Base-by-base conservation (phyloP, 768 basidiomycete species). In the Xerocomellus dryophilus region DNA sequence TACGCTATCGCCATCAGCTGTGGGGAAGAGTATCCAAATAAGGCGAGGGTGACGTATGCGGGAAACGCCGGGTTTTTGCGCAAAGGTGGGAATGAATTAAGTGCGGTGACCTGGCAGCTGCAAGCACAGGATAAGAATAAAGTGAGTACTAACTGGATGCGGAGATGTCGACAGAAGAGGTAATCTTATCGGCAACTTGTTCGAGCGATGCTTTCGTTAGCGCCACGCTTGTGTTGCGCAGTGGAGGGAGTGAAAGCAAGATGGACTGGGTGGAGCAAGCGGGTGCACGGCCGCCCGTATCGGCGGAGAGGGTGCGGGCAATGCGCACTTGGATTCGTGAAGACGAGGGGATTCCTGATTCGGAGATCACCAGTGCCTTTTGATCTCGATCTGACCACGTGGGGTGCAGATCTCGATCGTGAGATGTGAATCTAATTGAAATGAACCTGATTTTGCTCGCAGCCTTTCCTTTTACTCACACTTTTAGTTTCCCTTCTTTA, bases 401-500 rank as follows among this genome's bases (percentile, higher is more conserved):
- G 66, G 66, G 11, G 36, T 42, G 50, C 0, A 57, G 66, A 67
- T 67, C 66, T 68, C 66, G 66, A 67, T 67, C 66, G 57, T 66
- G 59, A 62, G 66, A 67, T 68, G 64, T 51, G 67, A 62, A 69
- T 68, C 65, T 64, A 59, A 67, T 67, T 65, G 63, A 67, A 69
- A 68, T 69, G 67, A 65, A 58, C 60, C 65, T 69, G 66, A 68
- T 57, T 67, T 65, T 63, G 63, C 60, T 38, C 52, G 54, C 47
- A 52, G 27, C 49, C 56, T 61, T 66, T 61, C 61, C 64, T 66
- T 67, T 68, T 64, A 43, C 66, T 62, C 65, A 55, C 64, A 44
- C 53, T 50, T 59, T 59, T 51, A 34, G 57, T 65, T 66, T 54
- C 63, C 56, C 65, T 67, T 64, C 61, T 50, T 57, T 56, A 53